Base-by-base conservation (phyloP, 805 yeast genomes). In the Pichia phayaonensis region DNA sequence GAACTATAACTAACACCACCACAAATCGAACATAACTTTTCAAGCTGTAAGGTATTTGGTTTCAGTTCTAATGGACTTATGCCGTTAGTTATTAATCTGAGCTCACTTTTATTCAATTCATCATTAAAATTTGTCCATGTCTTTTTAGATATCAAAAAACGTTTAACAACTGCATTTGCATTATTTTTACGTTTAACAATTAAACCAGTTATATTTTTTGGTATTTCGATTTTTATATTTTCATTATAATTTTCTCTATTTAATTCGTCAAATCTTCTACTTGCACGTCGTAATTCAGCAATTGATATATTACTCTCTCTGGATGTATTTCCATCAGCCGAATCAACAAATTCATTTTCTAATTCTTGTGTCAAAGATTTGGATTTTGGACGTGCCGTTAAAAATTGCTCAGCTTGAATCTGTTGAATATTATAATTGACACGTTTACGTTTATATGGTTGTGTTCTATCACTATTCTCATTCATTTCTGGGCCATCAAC, bases 161-260 rank as follows among this genome's bases (percentile, higher is more conserved):
- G 64, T 46, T 70, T 66, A 31, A 71, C 71, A 1, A 67, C 67
- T 2, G 69, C 59, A 21, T 73, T 55, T 16, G 67, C 60, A 8
- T 56, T 57, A 4, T 59, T 56, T 10, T 49, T 26, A 31, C 63
- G 56, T 41, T 48, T 49, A 2, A 56, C 55, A 3, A 48, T 40
- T 8, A 44, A 44, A 2, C 56, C 52, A 4, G 62, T 59, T 1
- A 61, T 52, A 40, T 46, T 54, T 54, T 54, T 72, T 1, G 77
- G 77, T 16, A 73, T 56, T 22, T 73, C 78, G 21, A 72, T 60
- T 44, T 65, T 62, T 16, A 53, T 42, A 23, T 56, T 53, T 26
- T 72, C 76, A 55, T 66, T 72, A 54, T 71, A 74, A 52, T 73
- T 73, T 58, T 74, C 78, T 26, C 69, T 56, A 49, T 71, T 73